Conservation (phyloP, 768 basidiomycete species). For the Lentinula aciculospora region DNA sequence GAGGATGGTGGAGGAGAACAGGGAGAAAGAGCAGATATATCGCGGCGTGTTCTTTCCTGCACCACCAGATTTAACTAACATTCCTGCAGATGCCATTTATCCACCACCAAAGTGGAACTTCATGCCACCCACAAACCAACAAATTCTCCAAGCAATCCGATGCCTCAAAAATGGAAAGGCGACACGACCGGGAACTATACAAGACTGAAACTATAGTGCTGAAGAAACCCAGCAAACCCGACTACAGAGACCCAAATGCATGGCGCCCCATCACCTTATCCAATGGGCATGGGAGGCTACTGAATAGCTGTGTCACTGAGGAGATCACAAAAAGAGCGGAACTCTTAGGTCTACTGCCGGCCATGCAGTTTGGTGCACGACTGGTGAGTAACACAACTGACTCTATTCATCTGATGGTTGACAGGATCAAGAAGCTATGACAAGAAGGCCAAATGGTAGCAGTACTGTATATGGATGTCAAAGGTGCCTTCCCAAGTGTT, state of each 20-base stretch:
- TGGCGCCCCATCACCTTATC: no score
- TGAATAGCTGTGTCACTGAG: not conserved
- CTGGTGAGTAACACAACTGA: constrained; percentile 21
- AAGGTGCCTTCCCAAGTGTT: constrained; percentile 22
- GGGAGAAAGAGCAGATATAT: no score
- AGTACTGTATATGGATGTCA: constrained; percentile 23
- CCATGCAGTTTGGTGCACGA: constrained; percentile 23
- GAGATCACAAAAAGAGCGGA: constrained; percentile 11
- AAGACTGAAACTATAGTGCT: constrained; percentile 22
- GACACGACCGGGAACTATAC: not conserved
- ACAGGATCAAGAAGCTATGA: constrained; percentile 18
- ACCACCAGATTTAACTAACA: no score
- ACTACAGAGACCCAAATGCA: constrained; percentile 25
- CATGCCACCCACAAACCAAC: no score
- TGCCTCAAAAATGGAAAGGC: no score
- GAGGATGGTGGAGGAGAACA: no score
- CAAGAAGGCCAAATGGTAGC: constrained; percentile 15
- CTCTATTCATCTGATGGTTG: no score
- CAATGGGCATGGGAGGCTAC: not conserved
- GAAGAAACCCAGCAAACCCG: constrained; percentile 14
- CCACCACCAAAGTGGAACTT: no score
- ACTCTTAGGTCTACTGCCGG: constrained; percentile 14
- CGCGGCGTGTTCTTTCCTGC: no score
- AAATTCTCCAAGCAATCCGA: no score
- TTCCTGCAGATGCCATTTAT: no score